These are phyloP conservation scores for Tylopilus intermedius DNA, from an alignment of 768 basidiomycete genomes.

Conservation along the genomic window DNA sequence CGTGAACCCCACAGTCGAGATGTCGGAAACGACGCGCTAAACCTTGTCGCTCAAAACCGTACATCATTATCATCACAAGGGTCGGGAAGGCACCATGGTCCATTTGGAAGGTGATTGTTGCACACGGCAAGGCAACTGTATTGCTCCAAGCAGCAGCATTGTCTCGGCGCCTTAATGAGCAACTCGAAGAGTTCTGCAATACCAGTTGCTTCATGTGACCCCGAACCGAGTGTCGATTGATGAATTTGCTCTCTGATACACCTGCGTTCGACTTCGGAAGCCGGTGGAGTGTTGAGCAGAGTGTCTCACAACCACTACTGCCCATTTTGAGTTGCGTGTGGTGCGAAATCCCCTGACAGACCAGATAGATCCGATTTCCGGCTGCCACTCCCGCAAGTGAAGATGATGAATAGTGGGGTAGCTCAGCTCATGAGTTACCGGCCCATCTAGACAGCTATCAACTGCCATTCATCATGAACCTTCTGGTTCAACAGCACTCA, in stretches of 20 bases:
- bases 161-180: not conserved
- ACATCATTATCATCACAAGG: not conserved
- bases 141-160: not conserved
- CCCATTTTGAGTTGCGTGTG: slow-evolving; percentile 2
- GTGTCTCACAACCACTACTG: not conserved
- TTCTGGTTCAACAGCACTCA: not conserved
- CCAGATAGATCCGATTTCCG: not conserved
- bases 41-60: not conserved
- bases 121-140: not conserved
- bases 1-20: slow-evolving; percentile 4
- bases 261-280: not conserved
- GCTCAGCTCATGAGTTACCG: not conserved
- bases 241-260: not conserved
- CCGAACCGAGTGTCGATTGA: not conserved
- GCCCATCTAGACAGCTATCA: not conserved
- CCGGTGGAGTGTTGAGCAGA: not conserved
- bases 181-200: not conserved
- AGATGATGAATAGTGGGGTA: not conserved
- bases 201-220: not conserved
- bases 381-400: not conserved
- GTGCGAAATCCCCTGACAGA: not conserved
- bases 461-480: not conserved
- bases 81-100: not conserved
- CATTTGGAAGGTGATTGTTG: slow-evolving; percentile 3
- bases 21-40: not conserved